Percentiles rank a stretch among this genome's conserved stretches.
Evolutionary conservation across 2,329 filamentous ascomycete species (phyloP).

Genomic region (Pseudopithomyces chartarum): DNA sequence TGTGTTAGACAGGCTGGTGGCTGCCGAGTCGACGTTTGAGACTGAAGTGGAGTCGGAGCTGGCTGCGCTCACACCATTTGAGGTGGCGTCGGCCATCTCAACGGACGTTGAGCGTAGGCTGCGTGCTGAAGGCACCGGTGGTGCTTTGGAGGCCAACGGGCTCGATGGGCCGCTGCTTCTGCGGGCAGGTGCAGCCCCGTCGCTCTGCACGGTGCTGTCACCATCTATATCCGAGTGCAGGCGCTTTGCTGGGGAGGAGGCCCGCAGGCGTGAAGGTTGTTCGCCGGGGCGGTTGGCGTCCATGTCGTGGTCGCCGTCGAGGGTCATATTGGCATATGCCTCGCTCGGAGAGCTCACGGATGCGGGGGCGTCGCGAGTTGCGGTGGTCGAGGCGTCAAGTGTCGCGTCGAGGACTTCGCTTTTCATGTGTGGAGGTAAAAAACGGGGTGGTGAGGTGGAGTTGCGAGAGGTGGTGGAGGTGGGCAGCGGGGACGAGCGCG

Average conservation of each 20-base stretch:
- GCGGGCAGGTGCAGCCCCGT: constrained; percentile 21
- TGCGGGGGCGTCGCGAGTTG: constrained; percentile 40
- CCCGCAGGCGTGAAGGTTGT: constrained; percentile 43
- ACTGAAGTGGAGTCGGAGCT: constrained; percentile 35
- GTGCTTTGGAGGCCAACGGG: constrained; percentile 32
- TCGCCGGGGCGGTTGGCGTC: constrained; percentile 29
- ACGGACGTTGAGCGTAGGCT: constrained; percentile 47
- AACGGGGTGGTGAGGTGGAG: constrained; percentile 50
- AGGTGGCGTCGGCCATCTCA: constrained; percentile 49
- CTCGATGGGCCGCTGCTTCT: constrained; percentile 31
- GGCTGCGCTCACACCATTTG: constrained; percentile 27
- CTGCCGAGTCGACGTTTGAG: constrained; percentile 27
- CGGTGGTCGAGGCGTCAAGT: constrained; percentile 25
- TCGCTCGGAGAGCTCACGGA: constrained; percentile 56
- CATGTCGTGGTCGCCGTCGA: constrained; percentile 48
- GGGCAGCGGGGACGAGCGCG: constrained; percentile 45
- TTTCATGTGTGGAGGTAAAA: constrained; percentile 62
- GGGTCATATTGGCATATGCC: constrained; percentile 58
- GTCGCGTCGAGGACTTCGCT: constrained; percentile 52
- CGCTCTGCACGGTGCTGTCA: constrained; percentile 45
- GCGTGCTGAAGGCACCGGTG: constrained; percentile 27
- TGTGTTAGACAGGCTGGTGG: constrained; percentile 28
- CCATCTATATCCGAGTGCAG: constrained; percentile 62
- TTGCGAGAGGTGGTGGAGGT: constrained; percentile 23
- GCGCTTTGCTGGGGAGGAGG: constrained; percentile 61